phyloP scores from a whole-genome alignment of 805 yeast species.

The Kazachstania taianensis region DNA sequence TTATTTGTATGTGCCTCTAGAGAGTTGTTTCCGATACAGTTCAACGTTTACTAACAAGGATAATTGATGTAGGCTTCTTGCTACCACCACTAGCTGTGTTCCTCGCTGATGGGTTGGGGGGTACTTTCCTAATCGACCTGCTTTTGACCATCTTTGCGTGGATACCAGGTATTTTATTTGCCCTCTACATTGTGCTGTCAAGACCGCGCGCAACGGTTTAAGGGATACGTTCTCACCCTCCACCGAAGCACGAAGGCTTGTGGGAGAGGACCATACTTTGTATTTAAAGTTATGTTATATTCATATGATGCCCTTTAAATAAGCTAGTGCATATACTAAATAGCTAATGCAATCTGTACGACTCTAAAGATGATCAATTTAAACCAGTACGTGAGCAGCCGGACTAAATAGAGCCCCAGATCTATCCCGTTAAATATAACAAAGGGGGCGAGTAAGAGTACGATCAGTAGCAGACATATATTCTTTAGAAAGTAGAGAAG shows the following conservation, averaged over 20 bases:
- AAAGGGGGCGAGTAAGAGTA: not conserved
- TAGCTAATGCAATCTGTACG: too few species aligned
- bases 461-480: not conserved
- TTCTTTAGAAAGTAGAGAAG: too few species aligned
- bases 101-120: conserved; percentile 53
- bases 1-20: conserved; percentile 3
- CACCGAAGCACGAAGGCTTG: too few species aligned
- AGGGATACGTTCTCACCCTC: too few species aligned
- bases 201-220: too few species aligned
- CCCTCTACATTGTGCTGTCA: conserved; percentile 44
- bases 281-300: not conserved
- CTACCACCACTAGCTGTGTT: conserved; percentile 72
- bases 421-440: conserved; percentile 2
- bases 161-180: conserved; percentile 73
- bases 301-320: not conserved
- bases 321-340: too few species aligned
- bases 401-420: conserved; percentile 1
- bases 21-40: not conserved
- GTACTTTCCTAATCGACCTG: conserved; percentile 52
- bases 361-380: not conserved
- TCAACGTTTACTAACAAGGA: not conserved
- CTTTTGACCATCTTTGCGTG: conserved; percentile 37
- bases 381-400: not conserved
- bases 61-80: conserved; percentile 39
- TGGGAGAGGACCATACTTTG: too few species aligned